Evolutionary conservation across 1,284 basidiomycete species (phyloP), one percentile per base, ranked within the genome.

Genomic region (Naganishia cerealis): DNA sequence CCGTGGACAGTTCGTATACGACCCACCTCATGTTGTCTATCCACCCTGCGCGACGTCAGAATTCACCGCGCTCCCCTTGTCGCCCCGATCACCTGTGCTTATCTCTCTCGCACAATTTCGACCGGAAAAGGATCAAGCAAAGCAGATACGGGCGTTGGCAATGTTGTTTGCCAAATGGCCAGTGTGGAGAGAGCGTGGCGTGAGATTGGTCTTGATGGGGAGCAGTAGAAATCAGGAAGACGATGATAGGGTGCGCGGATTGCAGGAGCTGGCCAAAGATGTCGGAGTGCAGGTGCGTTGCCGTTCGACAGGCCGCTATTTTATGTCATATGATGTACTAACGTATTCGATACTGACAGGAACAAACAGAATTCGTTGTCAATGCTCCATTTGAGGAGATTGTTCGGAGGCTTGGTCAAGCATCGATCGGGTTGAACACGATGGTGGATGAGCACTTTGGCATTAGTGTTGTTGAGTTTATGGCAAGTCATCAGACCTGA

Each of bases 401-500:
- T 70, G 84, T 94, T 0, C 71, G 79, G 1, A 87, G 87, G 81
- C 84, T 99, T 0, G 85, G 87, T 0, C 80, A 81, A 16, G 88
- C 93, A 0, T 90, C 88, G 68, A 85, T 97, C 5, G 95, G 96
- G 0, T 78, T 98, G 29, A 95, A 91, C 76, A 98, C 95, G 4
- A 99, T 99, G 95, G 87, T 94, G 0, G 94, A 99, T 76, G 96
- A 99, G 79, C 95, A 99, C 78, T 99, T 99, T 74, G 96, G 96
- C 1, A 99, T 99, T 78, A 96, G 94, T 74, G 86, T 99, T 21
- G 95, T 99, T 9, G 95, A 99, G 78, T 95, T 92, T 74, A 95
- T 98, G 94, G 93, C 90, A 65, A 67, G 86, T 78, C 42, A 1
- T 52, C 65, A 7, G 15, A 36, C 39, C 3, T 29, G 29, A 33